Conservation (phyloP, 2,329 filamentous ascomycete species). For the Chrysosporium queenslandicum region DNA sequence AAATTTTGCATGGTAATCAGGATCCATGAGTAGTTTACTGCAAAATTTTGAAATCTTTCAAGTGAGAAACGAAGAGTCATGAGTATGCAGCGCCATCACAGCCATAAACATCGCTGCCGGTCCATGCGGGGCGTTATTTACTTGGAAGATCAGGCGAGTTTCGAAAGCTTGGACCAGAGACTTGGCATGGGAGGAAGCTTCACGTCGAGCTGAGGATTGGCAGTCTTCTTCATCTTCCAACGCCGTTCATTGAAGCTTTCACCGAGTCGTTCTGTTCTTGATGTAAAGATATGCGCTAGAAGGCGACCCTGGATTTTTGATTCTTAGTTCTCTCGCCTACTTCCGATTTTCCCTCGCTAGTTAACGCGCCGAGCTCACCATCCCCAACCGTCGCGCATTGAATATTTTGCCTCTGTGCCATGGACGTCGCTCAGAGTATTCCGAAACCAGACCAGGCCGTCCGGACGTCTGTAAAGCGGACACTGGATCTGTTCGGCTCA, state of each 20-base stretch:
- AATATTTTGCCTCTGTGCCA: neutral
- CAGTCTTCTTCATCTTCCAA: too few species aligned
- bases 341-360: neutral
- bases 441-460: conserved; percentile 28
- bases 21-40: conserved; percentile 26
- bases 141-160: neutral
- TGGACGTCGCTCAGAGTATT: conserved; percentile 14
- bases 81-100: neutral
- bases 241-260: too few species aligned
- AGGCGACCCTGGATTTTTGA: neutral
- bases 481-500: conserved; percentile 39
- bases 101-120: neutral
- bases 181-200: neutral
- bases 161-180: neutral
- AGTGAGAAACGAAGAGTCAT: conserved; percentile 11
- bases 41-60: conserved; percentile 14
- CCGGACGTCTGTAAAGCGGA: conserved; percentile 37
- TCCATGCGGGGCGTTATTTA: neutral
- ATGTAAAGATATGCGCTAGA: too few species aligned
- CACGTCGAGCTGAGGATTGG: neutral
- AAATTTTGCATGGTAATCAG: conserved; percentile 51
- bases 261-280: too few species aligned
- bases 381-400: neutral
- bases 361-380: neutral
- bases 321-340: neutral